Evolutionary conservation across 139 green algal species (phyloP).

Genomic region (Monoraphidium neglectum): DNA sequence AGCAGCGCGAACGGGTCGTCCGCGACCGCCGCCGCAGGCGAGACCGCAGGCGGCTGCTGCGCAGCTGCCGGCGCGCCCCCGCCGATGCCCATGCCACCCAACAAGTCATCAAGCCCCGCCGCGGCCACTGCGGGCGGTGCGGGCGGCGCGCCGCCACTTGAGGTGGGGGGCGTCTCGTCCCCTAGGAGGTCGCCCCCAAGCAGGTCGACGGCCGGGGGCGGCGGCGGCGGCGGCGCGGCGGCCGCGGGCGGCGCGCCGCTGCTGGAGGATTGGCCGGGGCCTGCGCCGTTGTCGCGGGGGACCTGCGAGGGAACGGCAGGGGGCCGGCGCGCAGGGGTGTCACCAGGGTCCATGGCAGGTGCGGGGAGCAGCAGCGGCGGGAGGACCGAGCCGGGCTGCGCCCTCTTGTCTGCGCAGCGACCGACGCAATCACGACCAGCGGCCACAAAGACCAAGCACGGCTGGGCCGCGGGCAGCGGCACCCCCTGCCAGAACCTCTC

Average conservation of each 20-base stretch:
- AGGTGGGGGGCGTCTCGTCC: constrained; percentile 2
- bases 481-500: too few relatives aligned
- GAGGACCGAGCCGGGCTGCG: too few relatives aligned
- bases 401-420: too few relatives aligned
- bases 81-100: constrained; percentile 60
- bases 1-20: constrained; percentile 45
- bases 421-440: too few relatives aligned
- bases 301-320: too few relatives aligned
- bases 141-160: constrained; percentile 6
- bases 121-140: background rate
- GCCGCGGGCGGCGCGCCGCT: background rate
- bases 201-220: constrained; percentile 31
- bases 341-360: too few relatives aligned
- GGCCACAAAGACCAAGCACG: too few relatives aligned
- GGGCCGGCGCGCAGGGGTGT: too few relatives aligned
- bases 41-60: background rate
- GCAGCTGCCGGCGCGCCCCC: constrained; percentile 5
- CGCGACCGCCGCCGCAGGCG: constrained; percentile 7
- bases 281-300: background rate
- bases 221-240: constrained; percentile 14
- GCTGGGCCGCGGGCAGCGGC: too few relatives aligned
- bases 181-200: constrained; percentile 39
- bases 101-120: constrained; percentile 50
- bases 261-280: constrained; percentile 5
- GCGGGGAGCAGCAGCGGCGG: too few relatives aligned